Conservation (phyloP, 345 rosid genomes). For the Linum trigynum region DNA sequence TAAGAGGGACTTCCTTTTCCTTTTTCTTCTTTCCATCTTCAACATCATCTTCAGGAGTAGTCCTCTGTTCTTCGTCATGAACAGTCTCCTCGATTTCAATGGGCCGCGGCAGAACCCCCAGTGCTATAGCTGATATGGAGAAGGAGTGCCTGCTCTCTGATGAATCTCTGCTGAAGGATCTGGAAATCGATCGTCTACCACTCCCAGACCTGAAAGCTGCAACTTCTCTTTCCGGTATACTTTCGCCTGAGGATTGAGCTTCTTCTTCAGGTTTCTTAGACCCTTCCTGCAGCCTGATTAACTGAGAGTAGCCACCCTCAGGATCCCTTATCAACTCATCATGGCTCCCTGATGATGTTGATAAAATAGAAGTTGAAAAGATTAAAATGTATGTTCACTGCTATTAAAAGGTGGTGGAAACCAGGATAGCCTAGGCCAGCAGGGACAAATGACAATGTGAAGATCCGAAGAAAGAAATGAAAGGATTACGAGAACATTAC, state of each 20-base stretch:
- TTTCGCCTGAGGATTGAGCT: conserved; percentile 3
- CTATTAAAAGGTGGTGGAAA: too few species aligned
- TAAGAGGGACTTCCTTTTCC: conserved; percentile 41
- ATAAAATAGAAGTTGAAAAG: too few species aligned
- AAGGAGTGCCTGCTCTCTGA: conserved; percentile 38
- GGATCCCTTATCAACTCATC: conserved; percentile 54
- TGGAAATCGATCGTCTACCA: conserved; percentile 17
- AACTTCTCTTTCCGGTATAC: conserved; percentile 15
- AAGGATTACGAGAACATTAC: conserved; percentile 19
- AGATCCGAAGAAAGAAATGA: too few species aligned
- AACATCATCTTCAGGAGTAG: not conserved
- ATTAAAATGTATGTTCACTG: too few species aligned
- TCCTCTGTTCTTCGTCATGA: conserved; percentile 11
- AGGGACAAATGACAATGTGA: too few species aligned
- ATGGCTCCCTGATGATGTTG: conserved; percentile 35
- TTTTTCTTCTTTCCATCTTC: conserved; percentile 13
- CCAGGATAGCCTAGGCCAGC: too few species aligned
- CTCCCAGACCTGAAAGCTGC: conserved; percentile 20
- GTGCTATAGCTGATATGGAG: conserved; percentile 14
- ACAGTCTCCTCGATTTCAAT: conserved; percentile 14
- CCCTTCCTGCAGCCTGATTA: conserved; percentile 68
- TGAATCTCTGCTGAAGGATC: conserved; percentile 36
- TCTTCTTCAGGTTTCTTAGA: conserved; percentile 26
- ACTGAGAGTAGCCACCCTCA: conserved; percentile 66
- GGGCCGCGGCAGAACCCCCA: conserved; percentile 30